These are phyloP conservation scores for Zygnema cylindricum DNA, from an alignment of 139 green algal genomes.

Conservation along the genomic window DNA sequence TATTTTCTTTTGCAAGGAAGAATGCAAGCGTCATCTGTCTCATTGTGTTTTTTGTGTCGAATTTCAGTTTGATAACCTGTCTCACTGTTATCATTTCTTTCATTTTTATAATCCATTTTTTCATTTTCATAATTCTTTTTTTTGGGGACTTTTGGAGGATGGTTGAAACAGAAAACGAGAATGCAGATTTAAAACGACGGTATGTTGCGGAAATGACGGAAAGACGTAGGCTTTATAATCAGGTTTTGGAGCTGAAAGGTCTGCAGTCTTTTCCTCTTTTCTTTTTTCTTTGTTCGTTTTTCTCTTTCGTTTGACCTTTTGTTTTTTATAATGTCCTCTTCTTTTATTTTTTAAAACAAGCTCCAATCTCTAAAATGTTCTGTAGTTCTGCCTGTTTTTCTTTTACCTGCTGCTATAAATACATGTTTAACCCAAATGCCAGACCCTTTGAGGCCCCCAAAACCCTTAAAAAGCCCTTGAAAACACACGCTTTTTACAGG, in stretches of 20 bases:
- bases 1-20: not conserved
- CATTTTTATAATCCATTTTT: not conserved
- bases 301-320: too few relatives aligned
- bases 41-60: not conserved
- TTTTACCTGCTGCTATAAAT: too few relatives aligned
- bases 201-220: slow-evolving; percentile 28
- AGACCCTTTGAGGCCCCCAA: too few relatives aligned
- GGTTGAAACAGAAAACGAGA: slow-evolving; percentile 49
- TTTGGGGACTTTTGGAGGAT: not conserved
- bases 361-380: too few relatives aligned
- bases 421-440: too few relatives aligned
- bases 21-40: not conserved
- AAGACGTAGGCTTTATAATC: slow-evolving; percentile 39
- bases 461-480: too few relatives aligned
- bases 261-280: too few relatives aligned
- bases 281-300: too few relatives aligned
- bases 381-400: too few relatives aligned
- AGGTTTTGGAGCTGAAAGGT: slow-evolving; percentile 62
- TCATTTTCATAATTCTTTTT: not conserved
- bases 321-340: too few relatives aligned
- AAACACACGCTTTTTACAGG: slow-evolving; percentile 48
- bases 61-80: not conserved
- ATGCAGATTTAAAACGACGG: slow-evolving; percentile 25
- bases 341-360: too few relatives aligned
- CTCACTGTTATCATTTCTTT: not conserved